Conservation (phyloP, 306 rosid species). For the Dryas octopetala region DNA sequence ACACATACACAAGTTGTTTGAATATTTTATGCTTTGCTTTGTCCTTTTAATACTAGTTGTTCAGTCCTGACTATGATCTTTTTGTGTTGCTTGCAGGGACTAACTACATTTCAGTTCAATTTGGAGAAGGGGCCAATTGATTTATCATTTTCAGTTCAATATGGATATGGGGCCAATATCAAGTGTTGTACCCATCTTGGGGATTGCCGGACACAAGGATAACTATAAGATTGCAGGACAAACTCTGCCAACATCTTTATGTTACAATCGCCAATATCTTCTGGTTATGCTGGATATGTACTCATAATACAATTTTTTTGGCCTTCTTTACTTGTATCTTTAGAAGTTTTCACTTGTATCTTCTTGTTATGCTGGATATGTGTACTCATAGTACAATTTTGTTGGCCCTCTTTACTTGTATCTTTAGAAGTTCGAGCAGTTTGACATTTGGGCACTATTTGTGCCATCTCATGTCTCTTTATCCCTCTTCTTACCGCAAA, state of each 20-base stretch:
- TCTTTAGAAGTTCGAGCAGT: conserved; percentile 11
- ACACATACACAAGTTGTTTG: not conserved
- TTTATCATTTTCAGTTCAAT: not conserved
- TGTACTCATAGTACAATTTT: conserved; percentile 11
- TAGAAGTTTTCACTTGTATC: not conserved
- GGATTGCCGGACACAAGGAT: not conserved
- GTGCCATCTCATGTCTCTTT: too few species aligned
- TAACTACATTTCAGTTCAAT: conserved; percentile 30
- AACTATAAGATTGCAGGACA: not conserved
- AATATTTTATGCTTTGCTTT: not conserved
- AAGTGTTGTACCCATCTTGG: not conserved
- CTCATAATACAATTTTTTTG: conserved; percentile 8
- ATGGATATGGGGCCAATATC: not conserved
- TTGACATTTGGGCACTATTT: not conserved
- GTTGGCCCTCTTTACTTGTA: not conserved
- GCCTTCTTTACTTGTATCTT: not conserved
- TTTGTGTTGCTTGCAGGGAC: conserved; percentile 56
- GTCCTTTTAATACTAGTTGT: not conserved
- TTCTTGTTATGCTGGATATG: conserved; percentile 3
- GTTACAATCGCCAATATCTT: not conserved
- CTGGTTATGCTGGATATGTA: conserved; percentile 10
- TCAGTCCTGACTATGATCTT: conserved; percentile 4
- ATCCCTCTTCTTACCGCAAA: too few species aligned
- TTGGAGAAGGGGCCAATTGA: not conserved
- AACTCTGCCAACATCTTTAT: not conserved